Conservation (phyloP, 345 rosid genomes). For the Boechera divaricarpa region DNA sequence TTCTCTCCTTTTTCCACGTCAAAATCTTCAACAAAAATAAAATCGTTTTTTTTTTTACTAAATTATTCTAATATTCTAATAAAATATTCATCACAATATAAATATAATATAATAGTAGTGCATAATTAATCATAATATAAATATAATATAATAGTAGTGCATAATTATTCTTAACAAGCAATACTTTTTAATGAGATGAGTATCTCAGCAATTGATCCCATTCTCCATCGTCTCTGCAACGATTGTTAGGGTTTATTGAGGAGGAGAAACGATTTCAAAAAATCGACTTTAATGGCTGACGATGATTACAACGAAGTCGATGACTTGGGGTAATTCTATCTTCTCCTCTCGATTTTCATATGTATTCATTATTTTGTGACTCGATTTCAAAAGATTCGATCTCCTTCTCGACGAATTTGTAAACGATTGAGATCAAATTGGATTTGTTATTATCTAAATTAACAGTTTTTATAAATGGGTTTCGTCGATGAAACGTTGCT, state of each 20-base stretch:
- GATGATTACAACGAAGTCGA: conserved; percentile 80
- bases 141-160: too few species aligned
- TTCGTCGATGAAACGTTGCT: conserved; percentile 12
- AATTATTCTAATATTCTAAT: too few species aligned
- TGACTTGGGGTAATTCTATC: conserved; percentile 58
- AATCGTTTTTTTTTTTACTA: too few species aligned
- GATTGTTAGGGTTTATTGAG: conserved; percentile 34
- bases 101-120: too few species aligned
- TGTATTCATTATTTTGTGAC: neutral
- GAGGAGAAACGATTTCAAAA: neutral
- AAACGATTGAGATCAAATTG: neutral
- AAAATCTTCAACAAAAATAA: too few species aligned
- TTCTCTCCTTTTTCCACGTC: too few species aligned
- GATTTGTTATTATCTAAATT: neutral
- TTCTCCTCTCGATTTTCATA: neutral
- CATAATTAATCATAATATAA: too few species aligned
- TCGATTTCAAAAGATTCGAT: conserved; percentile 7
- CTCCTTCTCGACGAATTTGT: neutral
- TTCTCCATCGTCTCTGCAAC: neutral
- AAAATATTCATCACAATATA: too few species aligned
- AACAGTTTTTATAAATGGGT: neutral
- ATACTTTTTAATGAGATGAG: too few species aligned
- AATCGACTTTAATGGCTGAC: conserved; percentile 64
- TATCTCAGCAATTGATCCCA: too few species aligned
- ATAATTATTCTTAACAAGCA: too few species aligned